Base-by-base conservation (phyloP, 163 green algal species). In the Scenedesmus sp. region DNA sequence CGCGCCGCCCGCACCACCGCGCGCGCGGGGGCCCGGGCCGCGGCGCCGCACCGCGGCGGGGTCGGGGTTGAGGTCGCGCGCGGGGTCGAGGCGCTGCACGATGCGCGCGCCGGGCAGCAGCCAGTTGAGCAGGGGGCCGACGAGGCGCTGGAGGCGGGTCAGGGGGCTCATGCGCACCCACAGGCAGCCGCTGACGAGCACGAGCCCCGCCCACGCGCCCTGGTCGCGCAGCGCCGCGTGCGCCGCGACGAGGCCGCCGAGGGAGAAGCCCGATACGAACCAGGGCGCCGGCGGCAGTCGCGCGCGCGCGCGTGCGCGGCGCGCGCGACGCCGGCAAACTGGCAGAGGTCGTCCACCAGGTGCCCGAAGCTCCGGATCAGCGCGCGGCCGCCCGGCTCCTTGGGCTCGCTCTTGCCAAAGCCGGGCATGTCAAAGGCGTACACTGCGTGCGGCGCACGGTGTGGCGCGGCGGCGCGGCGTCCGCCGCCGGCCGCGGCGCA, bases 301-400 rank as follows among this genome's bases (percentile, higher is more conserved):
- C 66, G 22, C 7, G 11, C 24, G 17, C 6, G 14, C 5, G 29
- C 28, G 50, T 75, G 66, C 7, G 29, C 6, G 4, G 7, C 24
- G 34, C 50, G 66, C 18, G 66, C 66, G 14, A 75, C 15, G n/a
- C 31, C 20, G 15, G 47, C 66, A 51, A 75, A 63, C 28, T 75
- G 15, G 22, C 66, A 64, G 20, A 75, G 44, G 66, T 75, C 66
- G 15, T 75, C 66, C 33, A 75, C 66, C 66, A 75, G 22, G 34
- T 64, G 33, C 9, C 24, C 34, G 50, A 64, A 75, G 29, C 26
- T 20, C 48, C 50, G 51, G 5, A 75, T 64, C 22, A 75, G 48
- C 48, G 66, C 66, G 3, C 66, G 28, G 22, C 36, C 15, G 20
- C 10, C 5, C 7, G 66, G 66, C 47, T 75, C 4, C 20, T 18